Evolutionary conservation across 192 early-diverging fungal species (phyloP).

Genomic region (Funneliformis geosporum): DNA sequence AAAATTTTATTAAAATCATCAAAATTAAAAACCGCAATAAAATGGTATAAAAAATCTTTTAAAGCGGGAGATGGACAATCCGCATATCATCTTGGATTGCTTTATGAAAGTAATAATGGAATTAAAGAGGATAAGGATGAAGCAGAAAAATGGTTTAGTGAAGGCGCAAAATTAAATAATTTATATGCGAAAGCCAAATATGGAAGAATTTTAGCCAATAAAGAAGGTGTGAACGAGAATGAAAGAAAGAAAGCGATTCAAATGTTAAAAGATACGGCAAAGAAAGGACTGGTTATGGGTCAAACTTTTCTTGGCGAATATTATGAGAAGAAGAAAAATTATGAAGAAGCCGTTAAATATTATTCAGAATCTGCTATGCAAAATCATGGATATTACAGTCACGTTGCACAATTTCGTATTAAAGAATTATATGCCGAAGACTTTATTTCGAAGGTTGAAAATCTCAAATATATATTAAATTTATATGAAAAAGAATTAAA

Average conservation of each 20-base stretch:
- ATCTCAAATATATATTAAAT: not conserved
- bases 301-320: not conserved
- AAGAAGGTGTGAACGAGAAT: not conserved
- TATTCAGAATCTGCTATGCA: not conserved
- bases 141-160: too few relatives aligned
- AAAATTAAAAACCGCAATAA: too few relatives aligned
- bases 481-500: not conserved
- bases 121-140: too few relatives aligned
- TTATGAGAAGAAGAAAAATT: not conserved
- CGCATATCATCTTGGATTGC: too few relatives aligned
- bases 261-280: not conserved
- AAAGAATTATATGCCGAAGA: not conserved
- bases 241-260: not conserved
- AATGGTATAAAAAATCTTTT: too few relatives aligned
- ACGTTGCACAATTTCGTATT: not conserved
- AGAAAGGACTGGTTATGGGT: not conserved
- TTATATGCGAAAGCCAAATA: too few relatives aligned
- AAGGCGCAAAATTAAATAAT: too few relatives aligned
- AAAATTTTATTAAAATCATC: too few relatives aligned
- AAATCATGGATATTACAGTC: not conserved
- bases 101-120: too few relatives aligned
- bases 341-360: not conserved
- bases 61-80: too few relatives aligned
- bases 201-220: too few relatives aligned
- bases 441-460: not conserved